phyloP scores from a whole-genome alignment of 495 filamentous ascomycete genomes.

The Xanthoparmelia taractica region DNA sequence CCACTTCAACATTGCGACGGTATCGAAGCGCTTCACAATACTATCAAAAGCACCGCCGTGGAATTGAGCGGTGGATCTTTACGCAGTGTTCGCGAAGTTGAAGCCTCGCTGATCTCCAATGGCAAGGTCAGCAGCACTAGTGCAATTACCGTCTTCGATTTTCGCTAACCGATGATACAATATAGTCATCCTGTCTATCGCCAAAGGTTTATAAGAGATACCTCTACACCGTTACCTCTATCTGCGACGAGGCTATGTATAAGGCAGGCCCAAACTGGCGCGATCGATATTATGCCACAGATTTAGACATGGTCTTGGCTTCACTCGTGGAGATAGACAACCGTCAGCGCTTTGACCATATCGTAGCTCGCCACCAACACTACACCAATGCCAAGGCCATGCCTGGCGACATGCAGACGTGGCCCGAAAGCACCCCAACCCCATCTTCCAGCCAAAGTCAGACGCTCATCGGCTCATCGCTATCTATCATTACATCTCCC shows the following conservation, averaged over 20 bases:
- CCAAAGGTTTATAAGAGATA: conserved; percentile 6
- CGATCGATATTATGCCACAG: conserved; percentile 8
- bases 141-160: background rate
- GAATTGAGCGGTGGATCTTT: conserved; percentile 10
- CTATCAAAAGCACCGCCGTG: background rate
- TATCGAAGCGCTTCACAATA: conserved; percentile 7
- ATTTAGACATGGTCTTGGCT: conserved; percentile 8
- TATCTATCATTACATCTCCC: background rate
- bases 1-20: conserved; percentile 1
- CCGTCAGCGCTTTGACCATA: background rate
- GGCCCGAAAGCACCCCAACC: background rate
- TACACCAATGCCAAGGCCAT: background rate
- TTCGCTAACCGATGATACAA: background rate
- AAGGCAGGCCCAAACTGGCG: conserved; percentile 9
- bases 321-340: conserved; percentile 13
- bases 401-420: background rate
- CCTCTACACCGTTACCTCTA: background rate
- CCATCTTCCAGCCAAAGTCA: background rate
- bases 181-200: conserved; percentile 3
- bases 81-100: conserved; percentile 14
- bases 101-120: conserved; percentile 9
- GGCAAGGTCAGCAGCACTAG: conserved; percentile 11
- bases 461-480: background rate
- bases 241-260: conserved; percentile 12
- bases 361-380: background rate